These are phyloP conservation scores for Rosa lucieae DNA, from an alignment of 306 rosid species.

Conservation along the genomic window DNA sequence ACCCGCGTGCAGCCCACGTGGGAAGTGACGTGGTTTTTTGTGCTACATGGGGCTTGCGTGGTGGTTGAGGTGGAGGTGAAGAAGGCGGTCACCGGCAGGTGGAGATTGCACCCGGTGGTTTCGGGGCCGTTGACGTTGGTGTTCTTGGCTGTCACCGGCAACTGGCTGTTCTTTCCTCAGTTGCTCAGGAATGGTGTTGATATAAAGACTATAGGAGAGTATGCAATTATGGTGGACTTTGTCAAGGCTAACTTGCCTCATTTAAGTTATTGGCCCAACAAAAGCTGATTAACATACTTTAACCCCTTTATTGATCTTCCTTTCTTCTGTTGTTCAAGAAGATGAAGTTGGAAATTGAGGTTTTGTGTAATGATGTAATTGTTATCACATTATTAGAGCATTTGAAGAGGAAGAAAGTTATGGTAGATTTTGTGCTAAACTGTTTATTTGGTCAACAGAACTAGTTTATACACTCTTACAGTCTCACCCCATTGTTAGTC, in stretches of 20 bases:
- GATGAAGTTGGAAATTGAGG: background rate
- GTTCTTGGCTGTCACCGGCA: slow-evolving; percentile 42
- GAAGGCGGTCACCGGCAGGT: slow-evolving; percentile 27
- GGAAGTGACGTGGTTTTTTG: slow-evolving; percentile 76
- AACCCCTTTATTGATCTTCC: background rate
- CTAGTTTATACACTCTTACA: background rate
- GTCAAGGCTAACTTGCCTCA: slow-evolving; percentile 1
- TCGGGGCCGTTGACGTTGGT: slow-evolving; percentile 38
- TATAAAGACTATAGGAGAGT: slow-evolving; percentile 39
- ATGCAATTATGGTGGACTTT: slow-evolving; percentile 28
- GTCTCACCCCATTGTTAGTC: background rate
- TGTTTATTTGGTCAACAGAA: background rate
- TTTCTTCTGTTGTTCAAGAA: background rate
- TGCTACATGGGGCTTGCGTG: slow-evolving; percentile 52
- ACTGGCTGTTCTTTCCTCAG: slow-evolving; percentile 68
- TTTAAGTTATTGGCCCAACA: background rate
- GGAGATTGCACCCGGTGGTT: slow-evolving; percentile 40
- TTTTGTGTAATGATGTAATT: background rate
- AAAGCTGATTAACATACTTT: background rate
- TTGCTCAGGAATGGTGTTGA: slow-evolving; percentile 50
- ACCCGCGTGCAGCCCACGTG: slow-evolving; percentile 70
- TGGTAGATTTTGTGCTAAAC: background rate
- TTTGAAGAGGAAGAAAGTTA: background rate
- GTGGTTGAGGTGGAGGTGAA: slow-evolving; percentile 52
- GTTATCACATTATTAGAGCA: background rate